Conservation (phyloP, 345 rosid species). For the Sisymbrium irio region DNA sequence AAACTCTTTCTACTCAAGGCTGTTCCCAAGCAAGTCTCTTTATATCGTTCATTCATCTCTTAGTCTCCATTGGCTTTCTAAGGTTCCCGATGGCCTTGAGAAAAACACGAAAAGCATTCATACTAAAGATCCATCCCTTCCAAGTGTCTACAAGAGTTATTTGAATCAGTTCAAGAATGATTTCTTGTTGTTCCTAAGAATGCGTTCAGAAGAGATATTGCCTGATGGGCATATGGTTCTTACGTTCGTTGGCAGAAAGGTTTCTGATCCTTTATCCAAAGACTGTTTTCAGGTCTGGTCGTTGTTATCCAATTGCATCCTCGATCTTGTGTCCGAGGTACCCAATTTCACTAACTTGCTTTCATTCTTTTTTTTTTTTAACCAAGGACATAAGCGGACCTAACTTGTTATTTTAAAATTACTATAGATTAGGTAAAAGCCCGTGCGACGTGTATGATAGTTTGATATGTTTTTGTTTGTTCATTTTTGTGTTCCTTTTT, state of each 20-base stretch:
- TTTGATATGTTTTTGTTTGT: too few relatives aligned
- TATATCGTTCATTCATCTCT: slow-evolving; percentile 37
- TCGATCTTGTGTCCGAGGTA: slow-evolving; percentile 36
- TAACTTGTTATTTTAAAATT: too few relatives aligned
- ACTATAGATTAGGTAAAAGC: too few relatives aligned
- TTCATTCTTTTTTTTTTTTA: not conserved
- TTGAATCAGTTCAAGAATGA: slow-evolving; percentile 42
- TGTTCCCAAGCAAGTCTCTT: slow-evolving; percentile 28
- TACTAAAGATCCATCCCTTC: slow-evolving; percentile 28
- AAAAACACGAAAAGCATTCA: slow-evolving; percentile 27
- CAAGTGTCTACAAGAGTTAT: slow-evolving; percentile 33
- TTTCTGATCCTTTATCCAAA: slow-evolving; percentile 24
- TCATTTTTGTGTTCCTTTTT: too few relatives aligned
- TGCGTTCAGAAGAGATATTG: slow-evolving; percentile 39
- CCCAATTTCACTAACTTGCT: not conserved
- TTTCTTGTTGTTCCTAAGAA: slow-evolving; percentile 39
- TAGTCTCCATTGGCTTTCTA: slow-evolving; percentile 39
- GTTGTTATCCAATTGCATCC: slow-evolving; percentile 31
- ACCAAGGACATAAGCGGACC: not conserved
- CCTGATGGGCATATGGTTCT: slow-evolving; percentile 41
- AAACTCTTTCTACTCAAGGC: slow-evolving; percentile 44
- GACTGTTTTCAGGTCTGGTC: slow-evolving; percentile 24
- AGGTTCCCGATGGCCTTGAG: slow-evolving; percentile 18
- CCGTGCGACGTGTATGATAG: too few relatives aligned
- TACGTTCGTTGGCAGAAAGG: slow-evolving; percentile 35